These are phyloP conservation scores for Cryptococcus maquisensis DNA, from an alignment of 1,284 basidiomycete species.

Conservation along the genomic window DNA sequence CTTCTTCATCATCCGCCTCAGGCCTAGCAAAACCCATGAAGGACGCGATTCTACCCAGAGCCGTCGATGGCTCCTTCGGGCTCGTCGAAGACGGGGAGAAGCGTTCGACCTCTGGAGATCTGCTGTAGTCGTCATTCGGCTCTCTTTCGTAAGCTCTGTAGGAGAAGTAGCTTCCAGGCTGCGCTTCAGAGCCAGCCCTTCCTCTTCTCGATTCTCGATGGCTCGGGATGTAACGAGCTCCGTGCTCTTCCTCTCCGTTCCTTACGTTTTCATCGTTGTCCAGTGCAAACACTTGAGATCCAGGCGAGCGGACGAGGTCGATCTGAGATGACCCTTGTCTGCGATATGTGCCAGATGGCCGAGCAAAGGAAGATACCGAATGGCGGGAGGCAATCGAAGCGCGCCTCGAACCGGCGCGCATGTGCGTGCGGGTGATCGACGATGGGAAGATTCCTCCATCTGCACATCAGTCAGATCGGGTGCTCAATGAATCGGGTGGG, in stretches of 20 bases:
- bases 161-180: conserved; percentile 7
- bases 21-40: conserved; percentile 38
- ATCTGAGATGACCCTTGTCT: conserved; percentile 22
- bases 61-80: conserved; percentile 27
- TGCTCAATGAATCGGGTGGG: not conserved
- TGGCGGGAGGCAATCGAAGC: conserved; percentile 28
- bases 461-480: not conserved
- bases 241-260: conserved; percentile 21
- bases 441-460: conserved; percentile 36
- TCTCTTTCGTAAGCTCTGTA: not conserved
- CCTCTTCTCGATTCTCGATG: conserved; percentile 3
- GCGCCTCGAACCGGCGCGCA: conserved; percentile 32
- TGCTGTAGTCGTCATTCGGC: not conserved
- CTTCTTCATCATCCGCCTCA: conserved; percentile 24
- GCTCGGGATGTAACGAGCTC: not conserved
- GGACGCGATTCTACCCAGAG: conserved; percentile 42
- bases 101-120: conserved; percentile 1
- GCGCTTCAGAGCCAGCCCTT: conserved; percentile 3
- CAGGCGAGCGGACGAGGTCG: conserved; percentile 27
- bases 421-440: conserved; percentile 35
- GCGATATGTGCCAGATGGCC: conserved; percentile 14
- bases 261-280: conserved; percentile 44
- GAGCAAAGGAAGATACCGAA: conserved; percentile 20
- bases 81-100: conserved; percentile 7
- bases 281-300: conserved; percentile 34